Conservation (phyloP, 2,329 filamentous ascomycete genomes). For the Hypoxylon sp. region DNA sequence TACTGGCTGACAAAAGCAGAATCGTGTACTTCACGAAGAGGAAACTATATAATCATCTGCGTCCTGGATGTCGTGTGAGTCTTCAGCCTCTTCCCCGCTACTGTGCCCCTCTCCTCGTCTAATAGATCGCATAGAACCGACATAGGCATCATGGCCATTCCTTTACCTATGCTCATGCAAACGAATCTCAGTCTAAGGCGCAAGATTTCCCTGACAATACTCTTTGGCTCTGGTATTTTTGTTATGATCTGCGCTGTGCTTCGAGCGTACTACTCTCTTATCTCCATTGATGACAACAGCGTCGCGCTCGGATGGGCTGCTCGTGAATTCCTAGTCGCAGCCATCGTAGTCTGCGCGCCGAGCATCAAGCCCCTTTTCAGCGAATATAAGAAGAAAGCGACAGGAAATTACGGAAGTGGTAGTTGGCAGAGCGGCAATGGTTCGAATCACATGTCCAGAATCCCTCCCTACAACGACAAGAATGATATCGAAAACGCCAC, state of each 20-base stretch:
- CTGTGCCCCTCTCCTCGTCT: neutral
- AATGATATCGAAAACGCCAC: slow-evolving; percentile 4
- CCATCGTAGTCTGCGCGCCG: neutral
- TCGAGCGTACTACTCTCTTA: neutral
- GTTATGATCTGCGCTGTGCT: slow-evolving; percentile 4
- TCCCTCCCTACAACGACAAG: slow-evolving; percentile 3
- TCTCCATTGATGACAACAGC: neutral
- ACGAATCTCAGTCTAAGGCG: neutral
- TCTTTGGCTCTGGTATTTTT: slow-evolving; percentile 7
- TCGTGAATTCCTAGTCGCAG: slow-evolving; percentile 5
- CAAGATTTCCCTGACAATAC: neutral
- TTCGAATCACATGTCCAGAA: neutral
- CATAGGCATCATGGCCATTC: slow-evolving; percentile 6
- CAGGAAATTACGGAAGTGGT: slow-evolving; percentile 5
- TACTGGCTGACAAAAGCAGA: neutral
- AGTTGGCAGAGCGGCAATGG: slow-evolving; percentile 2
- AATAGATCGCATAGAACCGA: neutral
- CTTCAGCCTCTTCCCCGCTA: too few species aligned
- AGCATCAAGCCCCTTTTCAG: slow-evolving; percentile 7
- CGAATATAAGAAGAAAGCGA: slow-evolving; percentile 1
- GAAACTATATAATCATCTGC: slow-evolving; percentile 3
- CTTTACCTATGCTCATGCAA: slow-evolving; percentile 1
- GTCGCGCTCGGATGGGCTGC: slow-evolving; percentile 3
- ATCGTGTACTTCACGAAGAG: neutral
- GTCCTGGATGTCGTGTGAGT: slow-evolving; percentile 1